A percentile compares a stretch with the other conserved stretches of the same genome.
Conservation (phyloP, 495 filamentous ascomycete genomes). For the Niebla homalea region DNA sequence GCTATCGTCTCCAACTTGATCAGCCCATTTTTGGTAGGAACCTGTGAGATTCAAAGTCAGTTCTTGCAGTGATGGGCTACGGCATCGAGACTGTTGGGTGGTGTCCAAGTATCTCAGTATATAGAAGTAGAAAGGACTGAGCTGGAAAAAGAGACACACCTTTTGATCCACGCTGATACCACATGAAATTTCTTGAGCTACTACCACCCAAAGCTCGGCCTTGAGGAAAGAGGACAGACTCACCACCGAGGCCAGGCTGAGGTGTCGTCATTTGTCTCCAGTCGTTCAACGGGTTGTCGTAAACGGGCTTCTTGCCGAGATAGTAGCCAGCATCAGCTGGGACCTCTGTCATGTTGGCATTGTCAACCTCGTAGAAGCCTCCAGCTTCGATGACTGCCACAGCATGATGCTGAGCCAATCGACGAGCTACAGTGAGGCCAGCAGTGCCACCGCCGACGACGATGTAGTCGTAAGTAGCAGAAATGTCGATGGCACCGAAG, state of each 20-base stretch:
- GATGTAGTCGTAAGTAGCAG: constrained; percentile 23
- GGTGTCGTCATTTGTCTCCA: constrained; percentile 5
- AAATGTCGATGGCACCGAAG: constrained; percentile 9
- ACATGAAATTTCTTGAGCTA: background rate
- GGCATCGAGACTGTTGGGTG: too few relatives aligned
- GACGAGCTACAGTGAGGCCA: constrained; percentile 29
- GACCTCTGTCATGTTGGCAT: constrained; percentile 28
- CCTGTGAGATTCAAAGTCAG: background rate
- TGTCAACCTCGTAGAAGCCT: constrained; percentile 36
- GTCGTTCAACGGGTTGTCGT: constrained; percentile 6
- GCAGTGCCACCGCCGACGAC: constrained; percentile 29
- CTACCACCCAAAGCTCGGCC: constrained; percentile 3
- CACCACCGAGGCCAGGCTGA: constrained; percentile 3
- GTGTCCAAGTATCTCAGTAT: too few relatives aligned
- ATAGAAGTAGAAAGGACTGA: background rate
- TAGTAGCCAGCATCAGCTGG: constrained; percentile 23
- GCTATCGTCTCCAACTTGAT: constrained; percentile 37
- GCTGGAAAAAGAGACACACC: background rate
- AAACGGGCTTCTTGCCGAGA: constrained; percentile 19
- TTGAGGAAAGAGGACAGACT: background rate
- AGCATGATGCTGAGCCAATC: constrained; percentile 23
- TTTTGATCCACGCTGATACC: background rate
- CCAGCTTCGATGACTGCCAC: constrained; percentile 46
- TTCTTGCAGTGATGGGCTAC: too few relatives aligned
- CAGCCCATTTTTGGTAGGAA: constrained; percentile 2